Evolutionary conservation across 2,329 filamentous ascomycete genomes (phyloP).

Genomic region (Exophiala sideris): DNA sequence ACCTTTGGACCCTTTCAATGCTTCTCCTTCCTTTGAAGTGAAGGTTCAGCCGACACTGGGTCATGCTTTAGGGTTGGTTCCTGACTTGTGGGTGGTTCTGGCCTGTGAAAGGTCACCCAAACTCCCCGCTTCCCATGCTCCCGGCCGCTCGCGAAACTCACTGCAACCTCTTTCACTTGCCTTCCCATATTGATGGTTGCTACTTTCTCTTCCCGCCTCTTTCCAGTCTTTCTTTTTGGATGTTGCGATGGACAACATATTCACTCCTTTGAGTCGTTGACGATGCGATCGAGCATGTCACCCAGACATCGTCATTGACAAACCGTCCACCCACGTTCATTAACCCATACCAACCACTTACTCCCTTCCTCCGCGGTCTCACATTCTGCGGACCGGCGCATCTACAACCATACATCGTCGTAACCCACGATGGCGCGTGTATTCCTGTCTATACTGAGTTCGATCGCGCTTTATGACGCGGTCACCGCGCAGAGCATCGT

Average conservation of each 20-base stretch:
- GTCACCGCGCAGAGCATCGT: constrained; percentile 33
- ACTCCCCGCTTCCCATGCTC: too few relatives aligned
- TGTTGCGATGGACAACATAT: constrained; percentile 1
- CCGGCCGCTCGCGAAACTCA: too few relatives aligned
- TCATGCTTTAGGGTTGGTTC: too few relatives aligned
- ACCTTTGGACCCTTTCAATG: too few relatives aligned
- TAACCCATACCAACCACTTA: neutral
- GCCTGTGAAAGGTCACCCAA: too few relatives aligned
- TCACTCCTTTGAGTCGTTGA: constrained; percentile 14
- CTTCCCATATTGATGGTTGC: too few relatives aligned
- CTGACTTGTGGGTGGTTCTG: too few relatives aligned
- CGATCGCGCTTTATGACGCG: constrained; percentile 23
- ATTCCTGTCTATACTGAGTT: constrained; percentile 15
- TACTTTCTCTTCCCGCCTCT: neutral
- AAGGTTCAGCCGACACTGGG: too few relatives aligned
- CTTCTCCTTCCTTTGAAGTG: too few relatives aligned
- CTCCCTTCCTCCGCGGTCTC: neutral
- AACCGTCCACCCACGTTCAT: constrained; percentile 4
- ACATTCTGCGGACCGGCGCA: neutral
- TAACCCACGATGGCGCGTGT: neutral
- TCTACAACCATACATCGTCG: neutral
- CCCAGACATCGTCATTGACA: constrained; percentile 2
- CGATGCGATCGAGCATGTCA: constrained; percentile 6
- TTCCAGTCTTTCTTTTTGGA: neutral
- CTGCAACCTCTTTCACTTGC: too few relatives aligned